Evolutionary conservation across 2,329 filamentous ascomycete species (phyloP), one percentile per base, ranked within the genome.

Genomic region (Allantophomopsis cytisporea): DNA sequence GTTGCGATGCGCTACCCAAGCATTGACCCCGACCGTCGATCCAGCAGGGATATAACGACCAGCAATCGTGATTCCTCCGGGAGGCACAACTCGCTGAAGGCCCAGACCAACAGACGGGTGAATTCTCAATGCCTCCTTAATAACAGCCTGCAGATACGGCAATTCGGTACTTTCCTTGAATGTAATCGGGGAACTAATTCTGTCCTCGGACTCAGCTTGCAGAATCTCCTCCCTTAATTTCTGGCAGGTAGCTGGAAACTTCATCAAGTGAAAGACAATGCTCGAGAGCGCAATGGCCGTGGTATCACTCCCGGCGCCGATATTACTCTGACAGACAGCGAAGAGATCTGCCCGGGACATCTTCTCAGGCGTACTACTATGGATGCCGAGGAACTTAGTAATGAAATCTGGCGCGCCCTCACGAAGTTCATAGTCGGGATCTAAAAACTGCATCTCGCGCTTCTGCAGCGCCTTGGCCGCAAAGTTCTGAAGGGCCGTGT

Each of bases 71-170:
- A 56, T 55, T 0, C 70, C 69, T 0, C 57, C 60, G 6, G 55
- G 42, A 0, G 67, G 65, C 0, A 71, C 66, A 0, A 61, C 56
- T 5, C 69, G 57, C 47, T 64, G 64, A n/a, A 71, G 50, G 2
- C 65, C 62, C 11, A 71, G 50, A 3, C 65, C 68, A 0, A 61
- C 61, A 0, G 65, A 63, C 0, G 68, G 60, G 36, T 69, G 63
- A 15, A 74, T 53, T 12, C 71, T 62, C 14, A 73, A 50, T 0
- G 65, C 63, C 48, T 74, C 70, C 38, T 71, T 70, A 31, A 74
- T 63, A 3, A 66, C 61, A 1, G 68, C 69, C 42, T 73, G 63
- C 13, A 73, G 56, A 43, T 73, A 76, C 0, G 65, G 66, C 49
- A 69, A 52, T 13, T 54, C 55, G 31, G 58, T 61, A 3, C 45